A percentile compares a stretch with the other conserved stretches of the same genome.
Evolutionary conservation across 164 flowering plant species (phyloP).

Genomic region (Buxus sempervirens): DNA sequence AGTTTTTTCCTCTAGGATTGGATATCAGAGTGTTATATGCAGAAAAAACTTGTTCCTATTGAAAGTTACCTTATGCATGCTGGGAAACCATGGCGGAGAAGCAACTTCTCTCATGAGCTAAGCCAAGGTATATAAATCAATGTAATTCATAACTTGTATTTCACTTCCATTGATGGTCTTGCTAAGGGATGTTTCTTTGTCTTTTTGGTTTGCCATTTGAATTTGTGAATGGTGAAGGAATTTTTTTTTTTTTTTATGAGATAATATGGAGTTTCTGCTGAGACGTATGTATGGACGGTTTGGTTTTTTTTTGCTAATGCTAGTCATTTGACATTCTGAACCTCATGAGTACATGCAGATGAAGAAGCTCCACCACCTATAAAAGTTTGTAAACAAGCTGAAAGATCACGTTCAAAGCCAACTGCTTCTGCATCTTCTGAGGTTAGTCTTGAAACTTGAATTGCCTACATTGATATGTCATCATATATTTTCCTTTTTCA

Average conservation of each 20-base stretch:
- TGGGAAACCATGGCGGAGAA: constrained; percentile 91
- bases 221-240: no score
- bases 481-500: background rate
- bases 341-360: constrained; percentile 36
- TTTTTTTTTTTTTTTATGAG: no score
- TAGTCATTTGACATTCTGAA: background rate
- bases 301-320: background rate
- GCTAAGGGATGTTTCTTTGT: no score
- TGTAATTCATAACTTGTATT: background rate
- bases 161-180: no score
- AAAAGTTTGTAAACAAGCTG: constrained; percentile 38
- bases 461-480: background rate
- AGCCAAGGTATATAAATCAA: constrained; percentile 30
- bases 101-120: constrained; percentile 18
- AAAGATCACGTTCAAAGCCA: constrained; percentile 30
- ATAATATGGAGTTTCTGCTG: no score
- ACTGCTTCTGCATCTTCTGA: constrained; percentile 30
- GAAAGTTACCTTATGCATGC: constrained; percentile 87
- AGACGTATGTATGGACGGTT: no score
- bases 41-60: constrained; percentile 79
- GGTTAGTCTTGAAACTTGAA: constrained; percentile 27
- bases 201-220: no score
- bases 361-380: constrained; percentile 26
- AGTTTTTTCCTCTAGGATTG: constrained; percentile 54
- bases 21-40: constrained; percentile 74